Evolutionary conservation across 495 filamentous ascomycete genomes (phyloP), one percentile per base, ranked within the genome.

Genomic region (Penicillium malachiteum): DNA sequence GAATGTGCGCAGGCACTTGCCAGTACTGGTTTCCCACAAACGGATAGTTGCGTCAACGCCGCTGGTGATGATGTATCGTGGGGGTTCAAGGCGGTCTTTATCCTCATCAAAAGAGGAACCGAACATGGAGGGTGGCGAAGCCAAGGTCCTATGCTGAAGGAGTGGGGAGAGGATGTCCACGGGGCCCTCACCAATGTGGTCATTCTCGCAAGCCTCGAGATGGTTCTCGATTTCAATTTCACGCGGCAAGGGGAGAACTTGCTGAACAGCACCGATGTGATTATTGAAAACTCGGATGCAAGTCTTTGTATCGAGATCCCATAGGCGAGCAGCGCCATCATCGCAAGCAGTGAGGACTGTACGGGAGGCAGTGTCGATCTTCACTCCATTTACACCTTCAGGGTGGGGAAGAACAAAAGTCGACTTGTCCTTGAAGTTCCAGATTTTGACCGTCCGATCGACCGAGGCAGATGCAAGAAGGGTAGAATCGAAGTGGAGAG

Each of bases 191-290:
- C 57, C 68, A 17, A 73, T 44, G 53, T 72, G 68, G 49, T 74
- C 80, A 52, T 88, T 87, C 30, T 81, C 79, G 38, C 83, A 81
- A 45, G 85, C 82, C 12, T 66, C 70, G 17, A 78, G 74, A 39
- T 80, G 73, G 21, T 84, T 82, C 60, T 96, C 91, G n/a, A 92
- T 84, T 58, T 96, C 91, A 56, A 92, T 94, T 58, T 96, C 92
- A 17, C 84, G 75, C 0, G 93, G 90, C 37, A 97, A 75, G 1
- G 87, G 80, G 17, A 94, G 71, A 11, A 96, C 87, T 64, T 96
- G 91, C 64, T 97, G 95, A 2, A 97, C 93, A 57, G 95, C 92
- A 31, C 92, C 94, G 21, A 97, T 90, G 59, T 97, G 94, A n/a
- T 92, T 92, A 60, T 93, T 83, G 67, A 92, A 96, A 1, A 84